Conservation (phyloP, 305 asterid species). For the Nicotiana rustica region DNA sequence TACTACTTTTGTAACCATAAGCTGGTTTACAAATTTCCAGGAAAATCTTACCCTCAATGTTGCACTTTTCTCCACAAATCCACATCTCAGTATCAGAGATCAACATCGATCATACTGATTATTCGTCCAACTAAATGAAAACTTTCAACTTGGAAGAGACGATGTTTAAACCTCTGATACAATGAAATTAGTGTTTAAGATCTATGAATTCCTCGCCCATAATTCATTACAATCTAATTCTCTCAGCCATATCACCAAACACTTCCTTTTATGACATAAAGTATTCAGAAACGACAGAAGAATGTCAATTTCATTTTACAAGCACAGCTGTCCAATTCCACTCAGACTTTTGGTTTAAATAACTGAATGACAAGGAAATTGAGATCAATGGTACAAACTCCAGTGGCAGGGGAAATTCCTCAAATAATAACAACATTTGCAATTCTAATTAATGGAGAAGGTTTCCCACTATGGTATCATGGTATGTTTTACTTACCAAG, state of each 20-base stretch:
- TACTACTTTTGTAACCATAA: not conserved
- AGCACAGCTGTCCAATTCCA: not conserved
- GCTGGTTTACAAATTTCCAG: not conserved
- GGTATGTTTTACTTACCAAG: not conserved
- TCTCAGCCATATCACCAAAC: slow-evolving; percentile 24
- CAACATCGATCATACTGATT: not conserved
- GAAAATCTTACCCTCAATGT: not conserved
- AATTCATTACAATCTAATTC: not conserved
- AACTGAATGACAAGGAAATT: not conserved
- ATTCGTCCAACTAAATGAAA: not conserved
- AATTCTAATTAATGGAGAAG: not conserved
- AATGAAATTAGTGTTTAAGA: not conserved
- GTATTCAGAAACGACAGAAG: not conserved
- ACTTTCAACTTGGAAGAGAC: slow-evolving; percentile 10
- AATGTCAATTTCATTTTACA: not conserved
- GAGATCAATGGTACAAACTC: not conserved
- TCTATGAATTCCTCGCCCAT: not conserved
- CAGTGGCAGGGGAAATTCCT: not conserved
- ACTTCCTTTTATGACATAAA: slow-evolving; percentile 23
- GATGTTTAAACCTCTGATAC: not conserved
- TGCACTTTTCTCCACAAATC: slow-evolving; percentile 1
- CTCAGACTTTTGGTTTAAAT: no score
- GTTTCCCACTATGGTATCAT: not conserved
- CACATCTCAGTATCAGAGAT: slow-evolving; percentile 17
- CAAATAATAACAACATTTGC: not conserved